Base-by-base conservation (phyloP, 768 basidiomycete genomes). In the Lentinula guzmanii region DNA sequence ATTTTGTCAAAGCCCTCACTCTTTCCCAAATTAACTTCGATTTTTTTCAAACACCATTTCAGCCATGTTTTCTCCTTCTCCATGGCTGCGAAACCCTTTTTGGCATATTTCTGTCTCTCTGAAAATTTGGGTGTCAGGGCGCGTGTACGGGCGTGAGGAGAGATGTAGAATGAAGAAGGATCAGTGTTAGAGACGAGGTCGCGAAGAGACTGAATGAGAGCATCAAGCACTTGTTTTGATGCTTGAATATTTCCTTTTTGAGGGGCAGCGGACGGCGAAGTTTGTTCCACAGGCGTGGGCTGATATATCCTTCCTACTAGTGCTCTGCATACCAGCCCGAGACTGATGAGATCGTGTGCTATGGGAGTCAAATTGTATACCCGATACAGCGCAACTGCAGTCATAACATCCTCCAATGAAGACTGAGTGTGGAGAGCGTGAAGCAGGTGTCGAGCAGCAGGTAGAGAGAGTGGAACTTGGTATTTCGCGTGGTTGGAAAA, bases 401-500 rank as follows among this genome's bases (percentile, higher is more conserved):
- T 64, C 56, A 81, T 70, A 18, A 68, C 64, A 60, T 77, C 71
- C 34, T 74, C 66, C 13, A 79, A 61, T 5, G 76, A 70, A 55
- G 71, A 64, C 31, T 69, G 65, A 57, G 65, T 59, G 62, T 77
- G 76, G 7, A 82, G 69, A 0, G 77, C 67, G 52, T 81, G 75
- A 4, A 81, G 68, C 35, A 82, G 72, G 16, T 69, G 70, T 11
- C 76, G 77, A 5, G 78, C 80, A 2, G 74, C 79, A 5, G 69
- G 52, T 10, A 72, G 61, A 2, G 76, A 75, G 7, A 82, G 69
- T 48, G 74, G 70, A 35, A 82, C 64, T 55, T 76, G 75, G 63
- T 82, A 80, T 54, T 79, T 79, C 13, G 78, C 69, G 52, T 77
- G 80, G 62, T 82, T 71, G 41, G 72, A 70, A 62, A 81, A 77